Base-by-base conservation (phyloP, 1,284 basidiomycete species). In the Papiliotrema terrestris region DNA sequence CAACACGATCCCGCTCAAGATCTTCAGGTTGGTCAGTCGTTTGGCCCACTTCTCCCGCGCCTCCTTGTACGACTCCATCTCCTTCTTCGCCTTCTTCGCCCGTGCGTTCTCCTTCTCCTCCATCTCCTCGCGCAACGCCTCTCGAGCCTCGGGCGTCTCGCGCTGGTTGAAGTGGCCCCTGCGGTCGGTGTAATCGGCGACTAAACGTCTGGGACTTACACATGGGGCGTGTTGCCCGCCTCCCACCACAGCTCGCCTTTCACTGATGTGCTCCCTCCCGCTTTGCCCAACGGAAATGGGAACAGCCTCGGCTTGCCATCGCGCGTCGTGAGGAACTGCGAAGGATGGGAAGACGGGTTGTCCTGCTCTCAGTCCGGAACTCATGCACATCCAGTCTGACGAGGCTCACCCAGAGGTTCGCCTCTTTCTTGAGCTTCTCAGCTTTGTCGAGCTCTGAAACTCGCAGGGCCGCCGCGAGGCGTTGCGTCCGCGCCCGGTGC, bases 241-340 rank as follows among this genome's bases (percentile, higher is more conserved):
- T 72, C 69, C 68, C 68, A 72, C 69, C 69, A 72, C 9, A 72
- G 45, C 38, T 66, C 65, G 14, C 60, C 60, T 35, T 62, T 65
- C 13, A 57, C 50, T 1, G 46, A 57, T 22, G 46, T 29, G 8
- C 36, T 45, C 0, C 58, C 61, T 1, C 66, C 69, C 15, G 69
- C 69, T 51, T 64, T 62, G n/a, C 69, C 69, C 2, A 72, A 56
- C 8, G 69, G 69, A 48, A 72, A 72, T 1, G 69, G 68, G 39
- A 68, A 72, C 29, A 72, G 45, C 14, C 69, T 35, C 8, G 69
- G 69, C 53, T 68, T 69, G 19, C 61, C 68, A 46, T 72, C 66
- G 44, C 58, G 52, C 3, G 68, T 68, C n/a, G 68, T 68, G 13
- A 72, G 50, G 45, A 70, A 72, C 20, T 62, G 61, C 8, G 63